phyloP scores from a whole-genome alignment of 2,329 filamentous ascomycete genomes.

The Colletotrichum sp. region DNA sequence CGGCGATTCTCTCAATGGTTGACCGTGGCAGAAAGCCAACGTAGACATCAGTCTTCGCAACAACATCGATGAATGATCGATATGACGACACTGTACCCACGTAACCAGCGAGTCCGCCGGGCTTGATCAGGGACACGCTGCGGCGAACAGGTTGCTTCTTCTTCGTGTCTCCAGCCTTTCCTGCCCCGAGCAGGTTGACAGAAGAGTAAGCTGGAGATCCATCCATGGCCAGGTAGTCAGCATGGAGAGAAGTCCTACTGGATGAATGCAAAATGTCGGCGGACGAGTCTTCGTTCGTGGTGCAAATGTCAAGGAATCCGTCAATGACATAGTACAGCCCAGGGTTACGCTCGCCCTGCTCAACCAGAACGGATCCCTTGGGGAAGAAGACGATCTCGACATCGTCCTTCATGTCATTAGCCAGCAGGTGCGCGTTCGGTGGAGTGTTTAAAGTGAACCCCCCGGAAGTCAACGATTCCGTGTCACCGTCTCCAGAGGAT shows the following conservation, averaged over 20 bases:
- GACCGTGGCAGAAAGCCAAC: conserved; percentile 90
- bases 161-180: conserved; percentile 40
- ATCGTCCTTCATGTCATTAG: conserved; percentile 86
- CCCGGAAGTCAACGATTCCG: conserved; percentile 81
- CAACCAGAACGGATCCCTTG: conserved; percentile 90
- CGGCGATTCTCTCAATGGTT: conserved; percentile 89
- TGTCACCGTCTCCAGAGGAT: conserved; percentile 77
- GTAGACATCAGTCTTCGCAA: conserved; percentile 97
- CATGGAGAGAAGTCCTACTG: conserved; percentile 33
- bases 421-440: conserved; percentile 69
- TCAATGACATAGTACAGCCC: conserved; percentile 98
- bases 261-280: conserved; percentile 45
- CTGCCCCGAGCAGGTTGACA: conserved; percentile 23
- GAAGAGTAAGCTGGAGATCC: conserved; percentile 17
- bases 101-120: conserved; percentile 92
- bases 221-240: conserved; percentile 7
- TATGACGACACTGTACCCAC: conserved; percentile 94
- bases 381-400: conserved; percentile 98
- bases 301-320: conserved; percentile 92
- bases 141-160: conserved; percentile 57
- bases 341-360: conserved; percentile 96
- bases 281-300: conserved; percentile 69
- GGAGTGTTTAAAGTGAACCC: conserved; percentile 65
- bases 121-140: conserved; percentile 90
- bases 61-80: conserved; percentile 93